A percentile compares a stretch with the other conserved stretches of the same genome.
phyloP scores from a whole-genome alignment of 768 basidiomycete genomes.

The Arthromyces matolae region DNA sequence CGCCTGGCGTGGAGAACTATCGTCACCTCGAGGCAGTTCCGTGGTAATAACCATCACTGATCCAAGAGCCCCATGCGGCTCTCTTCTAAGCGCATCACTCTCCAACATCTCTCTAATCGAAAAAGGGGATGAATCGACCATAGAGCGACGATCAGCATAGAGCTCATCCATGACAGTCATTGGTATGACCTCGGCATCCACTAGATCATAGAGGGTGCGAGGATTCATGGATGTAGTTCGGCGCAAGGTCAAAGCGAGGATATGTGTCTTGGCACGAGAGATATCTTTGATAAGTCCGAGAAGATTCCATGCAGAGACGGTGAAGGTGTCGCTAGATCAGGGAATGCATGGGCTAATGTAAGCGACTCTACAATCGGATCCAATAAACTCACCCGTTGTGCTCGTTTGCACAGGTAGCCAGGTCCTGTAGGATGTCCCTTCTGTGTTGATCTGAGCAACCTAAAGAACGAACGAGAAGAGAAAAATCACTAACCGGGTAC shows the following conservation, averaged over 20 bases:
- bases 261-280: slow-evolving; percentile 8
- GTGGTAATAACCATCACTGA: too few species aligned
- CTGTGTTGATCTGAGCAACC: too few species aligned
- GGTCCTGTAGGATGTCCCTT: slow-evolving; percentile 3
- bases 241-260: slow-evolving; percentile 8
- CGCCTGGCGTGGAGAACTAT: slow-evolving; percentile 3
- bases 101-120: too few species aligned
- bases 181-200: slow-evolving; percentile 10
- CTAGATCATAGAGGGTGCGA: slow-evolving; percentile 4
- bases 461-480: too few species aligned
- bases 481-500: slow-evolving; percentile 2
- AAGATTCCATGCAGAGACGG: slow-evolving; percentile 7
- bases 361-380: too few species aligned
- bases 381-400: slow-evolving; percentile 13
- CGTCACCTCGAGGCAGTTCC: too few species aligned
- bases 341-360: too few species aligned
- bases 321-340: slow-evolving; percentile 8
- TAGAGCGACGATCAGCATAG: too few species aligned
- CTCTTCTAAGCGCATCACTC: too few species aligned
- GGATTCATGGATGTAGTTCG: slow-evolving; percentile 3
- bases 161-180: slow-evolving; percentile 5
- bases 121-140: too few species aligned
- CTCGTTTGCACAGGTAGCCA: neutral
- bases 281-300: slow-evolving; percentile 9
- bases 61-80: too few species aligned